phyloP scores from a whole-genome alignment of 306 rosid genomes.

The Dalbergia cultrata region DNA sequence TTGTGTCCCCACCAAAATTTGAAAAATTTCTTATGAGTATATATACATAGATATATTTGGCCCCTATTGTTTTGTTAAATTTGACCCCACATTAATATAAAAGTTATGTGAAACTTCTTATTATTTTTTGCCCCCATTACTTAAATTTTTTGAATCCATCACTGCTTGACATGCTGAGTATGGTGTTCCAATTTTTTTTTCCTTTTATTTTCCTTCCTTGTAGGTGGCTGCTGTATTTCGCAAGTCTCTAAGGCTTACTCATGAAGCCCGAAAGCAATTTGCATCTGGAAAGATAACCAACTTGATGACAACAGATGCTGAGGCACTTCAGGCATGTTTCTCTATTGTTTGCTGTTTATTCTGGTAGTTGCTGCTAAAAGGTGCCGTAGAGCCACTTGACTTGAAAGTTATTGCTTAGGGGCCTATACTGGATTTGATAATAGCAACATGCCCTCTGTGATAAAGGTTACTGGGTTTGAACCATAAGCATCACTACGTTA shows the following conservation, averaged over 20 bases:
- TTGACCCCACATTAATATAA: too few species aligned
- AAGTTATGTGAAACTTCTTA: too few species aligned
- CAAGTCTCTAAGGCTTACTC: conserved; percentile 93
- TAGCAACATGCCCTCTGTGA: conserved; percentile 6
- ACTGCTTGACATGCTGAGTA: conserved; percentile 3
- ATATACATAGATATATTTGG: too few species aligned
- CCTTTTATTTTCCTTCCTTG: conserved; percentile 27
- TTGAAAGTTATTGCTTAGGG: conserved; percentile 23
- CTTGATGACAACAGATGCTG: conserved; percentile 97
- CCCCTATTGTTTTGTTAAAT: too few species aligned
- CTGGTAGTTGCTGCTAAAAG: conserved; percentile 16
- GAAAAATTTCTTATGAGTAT: too few species aligned
- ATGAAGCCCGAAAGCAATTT: conserved; percentile 95
- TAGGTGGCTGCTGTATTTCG: conserved; percentile 97
- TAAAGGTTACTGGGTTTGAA: conserved; percentile 16
- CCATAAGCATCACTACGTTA: background rate
- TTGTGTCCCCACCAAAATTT: too few species aligned
- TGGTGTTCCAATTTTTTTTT: conserved; percentile 16
- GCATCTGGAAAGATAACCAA: conserved; percentile 95
- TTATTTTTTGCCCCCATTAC: too few species aligned
- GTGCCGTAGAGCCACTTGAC: conserved; percentile 31
- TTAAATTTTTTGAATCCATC: too few species aligned
- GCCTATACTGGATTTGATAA: conserved; percentile 4
- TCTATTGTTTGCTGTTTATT: conserved; percentile 35
- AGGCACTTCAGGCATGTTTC: conserved; percentile 80